Conservation (phyloP, 116 monocot genomes). For the Papilionanthe hybrid region DNA sequence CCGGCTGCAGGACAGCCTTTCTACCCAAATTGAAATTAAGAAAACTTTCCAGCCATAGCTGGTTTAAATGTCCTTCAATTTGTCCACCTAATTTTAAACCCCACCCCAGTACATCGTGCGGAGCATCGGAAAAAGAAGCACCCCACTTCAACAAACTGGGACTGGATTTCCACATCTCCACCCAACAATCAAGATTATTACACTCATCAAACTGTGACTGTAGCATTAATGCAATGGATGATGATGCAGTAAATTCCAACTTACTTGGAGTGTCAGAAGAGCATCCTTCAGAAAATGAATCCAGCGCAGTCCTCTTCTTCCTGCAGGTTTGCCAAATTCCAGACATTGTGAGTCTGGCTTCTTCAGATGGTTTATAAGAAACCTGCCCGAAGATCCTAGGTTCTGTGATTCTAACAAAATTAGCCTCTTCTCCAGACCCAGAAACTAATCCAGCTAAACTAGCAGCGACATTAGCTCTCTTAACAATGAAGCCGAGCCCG, state of each 20-base stretch:
- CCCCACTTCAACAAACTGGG: conserved; percentile 44
- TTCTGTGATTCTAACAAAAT: conserved; percentile 14
- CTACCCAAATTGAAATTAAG: conserved; percentile 62
- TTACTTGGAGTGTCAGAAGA: conserved; percentile 10
- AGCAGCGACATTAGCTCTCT: conserved; percentile 33
- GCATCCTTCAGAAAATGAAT: not conserved
- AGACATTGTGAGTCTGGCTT: conserved; percentile 48
- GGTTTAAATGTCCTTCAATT: conserved; percentile 17
- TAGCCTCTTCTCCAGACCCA: conserved; percentile 3
- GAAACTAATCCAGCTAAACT: conserved; percentile 54
- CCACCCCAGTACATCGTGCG: conserved; percentile 77
- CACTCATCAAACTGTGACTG: conserved; percentile 51
- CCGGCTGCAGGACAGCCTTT: conserved; percentile 65
- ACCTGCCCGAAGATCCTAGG: conserved; percentile 59
- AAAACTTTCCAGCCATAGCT: conserved; percentile 59
- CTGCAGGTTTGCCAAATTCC: conserved; percentile 39
- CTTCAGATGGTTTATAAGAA: conserved; percentile 43
- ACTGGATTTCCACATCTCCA: conserved; percentile 55
- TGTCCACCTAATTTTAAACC: conserved; percentile 54
- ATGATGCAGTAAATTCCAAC: conserved; percentile 17
- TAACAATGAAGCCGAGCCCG: conserved; percentile 56
- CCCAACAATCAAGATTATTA: conserved; percentile 54
- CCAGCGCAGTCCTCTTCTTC: conserved; percentile 9
- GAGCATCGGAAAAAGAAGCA: conserved; percentile 56
- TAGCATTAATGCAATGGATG: conserved; percentile 46